phyloP scores from a whole-genome alignment of 2,329 filamentous ascomycete species.

The Scorias spongiosa region DNA sequence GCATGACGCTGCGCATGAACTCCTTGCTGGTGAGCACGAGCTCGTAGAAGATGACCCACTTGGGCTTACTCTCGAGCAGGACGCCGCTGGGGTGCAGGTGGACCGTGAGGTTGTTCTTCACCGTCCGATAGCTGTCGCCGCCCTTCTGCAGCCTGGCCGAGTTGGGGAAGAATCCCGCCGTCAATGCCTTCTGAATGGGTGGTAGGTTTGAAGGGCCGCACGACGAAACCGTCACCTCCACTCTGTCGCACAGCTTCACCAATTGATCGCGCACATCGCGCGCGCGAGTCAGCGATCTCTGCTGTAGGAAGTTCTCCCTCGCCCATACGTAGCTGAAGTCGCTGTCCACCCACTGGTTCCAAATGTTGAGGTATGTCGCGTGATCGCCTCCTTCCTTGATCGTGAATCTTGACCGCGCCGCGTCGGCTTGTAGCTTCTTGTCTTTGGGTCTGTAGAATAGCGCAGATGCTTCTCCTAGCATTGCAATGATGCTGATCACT shows the following conservation, averaged over 20 bases:
- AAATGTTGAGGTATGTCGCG: slow-evolving; percentile 76
- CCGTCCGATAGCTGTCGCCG: slow-evolving; percentile 76
- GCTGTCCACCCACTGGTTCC: slow-evolving; percentile 86
- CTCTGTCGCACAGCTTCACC: slow-evolving; percentile 78
- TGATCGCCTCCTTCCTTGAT: slow-evolving; percentile 85
- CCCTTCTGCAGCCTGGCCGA: slow-evolving; percentile 69
- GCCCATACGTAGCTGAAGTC: slow-evolving; percentile 82
- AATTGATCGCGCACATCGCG: slow-evolving; percentile 89
- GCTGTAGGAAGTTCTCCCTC: slow-evolving; percentile 85
- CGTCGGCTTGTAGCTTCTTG: slow-evolving; percentile 92
- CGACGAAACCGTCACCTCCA: slow-evolving; percentile 60
- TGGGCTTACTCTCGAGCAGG: slow-evolving; percentile 63
- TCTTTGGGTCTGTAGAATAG: slow-evolving; percentile 93
- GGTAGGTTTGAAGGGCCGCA: slow-evolving; percentile 55
- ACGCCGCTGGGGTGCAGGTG: slow-evolving; percentile 84
- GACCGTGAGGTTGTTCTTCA: slow-evolving; percentile 79
- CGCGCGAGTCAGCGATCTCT: slow-evolving; percentile 73
- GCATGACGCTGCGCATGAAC: slow-evolving; percentile 81
- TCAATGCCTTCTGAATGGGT: slow-evolving; percentile 76
- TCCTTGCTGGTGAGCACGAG: slow-evolving; percentile 73
- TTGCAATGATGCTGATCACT: slow-evolving; percentile 81
- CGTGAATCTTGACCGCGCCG: slow-evolving; percentile 75
- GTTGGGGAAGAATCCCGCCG: slow-evolving; percentile 88
- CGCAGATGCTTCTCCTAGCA: slow-evolving; percentile 76
- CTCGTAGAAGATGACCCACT: slow-evolving; percentile 80